A percentile compares a stretch with the other conserved stretches of the same genome.
Evolutionary conservation across 2,329 filamentous ascomycete species (phyloP).

Genomic region (Cercospora zeina): DNA sequence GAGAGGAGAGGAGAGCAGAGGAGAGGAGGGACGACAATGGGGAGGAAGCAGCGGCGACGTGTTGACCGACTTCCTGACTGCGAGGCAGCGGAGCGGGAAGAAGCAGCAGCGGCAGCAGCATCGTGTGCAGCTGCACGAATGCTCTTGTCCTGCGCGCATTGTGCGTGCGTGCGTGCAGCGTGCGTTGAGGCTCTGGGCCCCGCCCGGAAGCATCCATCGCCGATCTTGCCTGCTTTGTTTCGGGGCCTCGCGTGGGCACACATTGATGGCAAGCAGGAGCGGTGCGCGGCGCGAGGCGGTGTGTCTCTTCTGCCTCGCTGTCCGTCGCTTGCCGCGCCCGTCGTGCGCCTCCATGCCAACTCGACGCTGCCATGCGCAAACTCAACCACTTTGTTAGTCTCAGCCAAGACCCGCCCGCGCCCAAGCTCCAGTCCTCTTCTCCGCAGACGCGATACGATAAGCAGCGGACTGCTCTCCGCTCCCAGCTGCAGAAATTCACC

Average conservation of each 20-base stretch:
- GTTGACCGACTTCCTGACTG: conserved; percentile 6
- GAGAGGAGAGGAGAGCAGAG: neutral
- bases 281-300: conserved; percentile 2
- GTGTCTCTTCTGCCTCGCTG: neutral
- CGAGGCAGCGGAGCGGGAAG: neutral
- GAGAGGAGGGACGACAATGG: neutral
- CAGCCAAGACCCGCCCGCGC: neutral
- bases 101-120: neutral
- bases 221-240: conserved; percentile 15
- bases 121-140: neutral
- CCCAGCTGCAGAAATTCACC: conserved; percentile 11
- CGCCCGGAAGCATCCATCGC: conserved; percentile 13
- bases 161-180: conserved; percentile 1
- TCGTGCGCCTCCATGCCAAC: neutral
- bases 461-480: neutral
- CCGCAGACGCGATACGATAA: conserved; percentile 12
- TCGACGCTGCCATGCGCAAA: neutral
- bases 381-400: conserved; percentile 6
- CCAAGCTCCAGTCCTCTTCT: conserved; percentile 6
- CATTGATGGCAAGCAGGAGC: conserved; percentile 3
- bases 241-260: conserved; percentile 15
- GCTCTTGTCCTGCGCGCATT: neutral
- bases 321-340: neutral
- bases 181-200: conserved; percentile 14
- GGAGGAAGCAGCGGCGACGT: neutral